These are phyloP conservation scores for Phytophthora fragariaefolia DNA, from an alignment of 352 stramenopile species.

Conservation along the genomic window DNA sequence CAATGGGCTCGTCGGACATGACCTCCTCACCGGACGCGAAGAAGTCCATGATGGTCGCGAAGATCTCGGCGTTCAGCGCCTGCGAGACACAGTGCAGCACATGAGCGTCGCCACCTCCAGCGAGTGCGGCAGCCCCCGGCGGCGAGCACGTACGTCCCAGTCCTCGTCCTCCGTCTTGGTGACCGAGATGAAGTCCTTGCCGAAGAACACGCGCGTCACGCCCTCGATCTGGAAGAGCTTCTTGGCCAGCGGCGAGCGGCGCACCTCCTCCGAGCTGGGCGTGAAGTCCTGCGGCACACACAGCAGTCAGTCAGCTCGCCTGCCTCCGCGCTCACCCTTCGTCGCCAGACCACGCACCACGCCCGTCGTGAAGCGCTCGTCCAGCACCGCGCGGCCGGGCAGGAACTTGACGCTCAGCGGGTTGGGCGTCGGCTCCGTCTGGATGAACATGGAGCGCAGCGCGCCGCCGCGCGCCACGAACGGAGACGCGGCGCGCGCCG, in stretches of 20 bases:
- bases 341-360: conserved; percentile 35
- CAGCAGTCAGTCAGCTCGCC: no score
- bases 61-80: conserved; percentile 92
- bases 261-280: conserved; percentile 83
- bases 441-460: conserved; percentile 96
- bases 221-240: conserved; percentile 97
- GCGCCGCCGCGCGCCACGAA: conserved; percentile 48
- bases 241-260: conserved; percentile 94
- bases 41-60: conserved; percentile 98
- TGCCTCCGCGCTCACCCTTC: not conserved
- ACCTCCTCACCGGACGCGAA: conserved; percentile 91
- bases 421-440: conserved; percentile 98
- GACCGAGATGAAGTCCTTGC: conserved; percentile 98
- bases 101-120: not conserved
- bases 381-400: conserved; percentile 90
- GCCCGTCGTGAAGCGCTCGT: conserved; percentile 89
- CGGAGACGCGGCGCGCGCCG: conserved; percentile 23
- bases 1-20: conserved; percentile 87
- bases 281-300: conserved; percentile 76
- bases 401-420: conserved; percentile 98
- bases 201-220: conserved; percentile 97
- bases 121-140: not conserved
- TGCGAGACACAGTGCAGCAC: conserved; percentile 23
- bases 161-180: conserved; percentile 95
- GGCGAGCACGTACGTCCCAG: conserved; percentile 93